phyloP scores from a whole-genome alignment of 2,329 filamentous ascomycete genomes.

The Venturia carpophila region DNA sequence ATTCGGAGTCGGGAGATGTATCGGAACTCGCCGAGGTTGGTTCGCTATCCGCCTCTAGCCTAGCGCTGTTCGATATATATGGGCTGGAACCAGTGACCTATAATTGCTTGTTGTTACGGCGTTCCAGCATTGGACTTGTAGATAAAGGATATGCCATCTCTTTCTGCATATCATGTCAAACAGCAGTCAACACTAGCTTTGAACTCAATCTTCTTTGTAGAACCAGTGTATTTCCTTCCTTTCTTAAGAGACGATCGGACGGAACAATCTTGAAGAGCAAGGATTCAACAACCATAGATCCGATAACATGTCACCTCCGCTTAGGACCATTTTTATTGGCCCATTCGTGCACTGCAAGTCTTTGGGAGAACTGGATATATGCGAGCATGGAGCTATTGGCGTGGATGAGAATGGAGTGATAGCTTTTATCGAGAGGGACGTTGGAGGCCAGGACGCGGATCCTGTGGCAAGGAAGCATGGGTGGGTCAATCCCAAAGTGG shows the following conservation, averaged over 20 bases:
- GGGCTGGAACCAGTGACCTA: neutral
- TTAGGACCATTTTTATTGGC: constrained; percentile 47
- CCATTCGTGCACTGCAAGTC: constrained; percentile 53
- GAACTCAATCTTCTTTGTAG: neutral
- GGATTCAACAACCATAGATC: neutral
- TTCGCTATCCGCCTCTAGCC: neutral
- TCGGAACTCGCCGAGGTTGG: neutral
- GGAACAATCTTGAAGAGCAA: constrained; percentile 2
- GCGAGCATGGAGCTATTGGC: constrained; percentile 39
- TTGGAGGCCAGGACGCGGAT: constrained; percentile 22
- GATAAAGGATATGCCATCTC: constrained; percentile 10
- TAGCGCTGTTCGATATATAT: neutral
- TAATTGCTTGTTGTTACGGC: constrained; percentile 4
- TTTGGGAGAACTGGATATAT: constrained; percentile 42
- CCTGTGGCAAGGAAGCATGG: constrained; percentile 26
- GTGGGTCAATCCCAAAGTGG: constrained; percentile 36
- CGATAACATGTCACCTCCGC: constrained; percentile 4
- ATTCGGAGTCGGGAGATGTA: neutral
- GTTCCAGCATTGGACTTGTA: neutral
- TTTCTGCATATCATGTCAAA: neutral
- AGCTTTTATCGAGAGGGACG: constrained; percentile 37
- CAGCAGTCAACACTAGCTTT: neutral
- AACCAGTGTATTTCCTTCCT: neutral
- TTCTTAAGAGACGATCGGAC: neutral
- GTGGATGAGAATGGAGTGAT: constrained; percentile 48